Base-by-base conservation (phyloP, 164 flowering plant species). In the Litsea cubeba region DNA sequence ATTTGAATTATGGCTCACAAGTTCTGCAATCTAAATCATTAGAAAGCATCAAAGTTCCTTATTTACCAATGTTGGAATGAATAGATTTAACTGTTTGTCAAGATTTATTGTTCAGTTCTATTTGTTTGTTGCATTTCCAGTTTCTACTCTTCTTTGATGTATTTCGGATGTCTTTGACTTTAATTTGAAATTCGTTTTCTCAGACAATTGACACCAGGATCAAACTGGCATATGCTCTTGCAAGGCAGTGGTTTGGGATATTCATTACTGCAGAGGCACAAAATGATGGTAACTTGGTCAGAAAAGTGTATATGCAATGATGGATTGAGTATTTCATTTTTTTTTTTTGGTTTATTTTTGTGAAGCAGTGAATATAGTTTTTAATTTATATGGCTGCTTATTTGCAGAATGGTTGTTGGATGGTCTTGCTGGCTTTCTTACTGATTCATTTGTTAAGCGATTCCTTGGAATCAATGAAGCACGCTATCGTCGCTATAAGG, bases 211-310 rank as follows among this genome's bases (percentile, higher is more conserved):
- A 87, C 30, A 91, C 99, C 30, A 84, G 98, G 90, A 88, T 91
- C 69, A 93, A 88, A 79, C 90, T 93, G 72, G 96, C 98, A 22
- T 83, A 79, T 84, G 95, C 98, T 57, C 97, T 95, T 78, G 99
- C 99, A 78, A 90, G 89, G 79, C 99, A 93, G 82, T 95, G 99
- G 99, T 95, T 95, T 92, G 99, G 99, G 68, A 90, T 92, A 11
- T 93, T 83, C 79, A 89, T 93, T 69, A 86, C 93, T 51, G 88
- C 98, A 28, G 97, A 90, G 81, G 77, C 87, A 69, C 89, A 97
- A 20, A 87, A 80, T 86, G 99, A 95, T 87, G 99, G 99, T 91
- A 87, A 72, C 68, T 78, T 69, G 26, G 62, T 64, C 24, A 57
- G 65, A 63, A 24, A 63, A 11, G 28, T 24, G 3, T 20, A 63